Conservation (phyloP, 2,329 filamentous ascomycete species). For the Pseudocercospora eumusae region DNA sequence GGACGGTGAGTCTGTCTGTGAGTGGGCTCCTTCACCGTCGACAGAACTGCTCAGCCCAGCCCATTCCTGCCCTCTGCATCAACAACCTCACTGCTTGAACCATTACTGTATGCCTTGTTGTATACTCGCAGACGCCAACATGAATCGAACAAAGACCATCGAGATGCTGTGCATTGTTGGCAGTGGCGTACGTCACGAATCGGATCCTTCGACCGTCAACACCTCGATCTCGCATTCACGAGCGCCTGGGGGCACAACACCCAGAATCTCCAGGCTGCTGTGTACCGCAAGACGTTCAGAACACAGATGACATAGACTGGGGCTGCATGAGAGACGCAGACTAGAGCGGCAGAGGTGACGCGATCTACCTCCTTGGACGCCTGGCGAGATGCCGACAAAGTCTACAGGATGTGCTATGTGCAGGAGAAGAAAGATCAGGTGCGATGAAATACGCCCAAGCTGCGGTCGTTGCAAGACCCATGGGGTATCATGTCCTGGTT, state of each 20-base stretch:
- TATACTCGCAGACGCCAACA: too few species aligned
- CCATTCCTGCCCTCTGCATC: too few species aligned
- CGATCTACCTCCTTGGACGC: background rate
- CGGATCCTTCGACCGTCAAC: background rate
- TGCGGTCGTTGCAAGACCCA: constrained; percentile 38
- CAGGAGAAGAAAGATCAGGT: constrained; percentile 39
- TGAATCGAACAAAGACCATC: background rate
- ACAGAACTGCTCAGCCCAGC: too few species aligned
- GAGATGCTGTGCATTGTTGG: background rate
- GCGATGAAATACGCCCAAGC: constrained; percentile 36
- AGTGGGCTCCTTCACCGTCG: too few species aligned
- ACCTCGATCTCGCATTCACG: constrained; percentile 7
- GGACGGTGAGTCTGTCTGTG: too few species aligned
- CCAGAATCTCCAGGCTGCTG: background rate
- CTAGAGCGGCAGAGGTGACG: background rate
- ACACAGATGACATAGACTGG: background rate
- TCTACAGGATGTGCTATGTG: constrained; percentile 39
- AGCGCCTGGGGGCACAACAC: background rate
- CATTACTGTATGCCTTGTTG: too few species aligned
- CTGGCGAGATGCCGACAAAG: constrained; percentile 33
- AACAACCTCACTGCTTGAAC: too few species aligned
- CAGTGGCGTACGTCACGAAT: background rate
- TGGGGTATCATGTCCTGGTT: constrained; percentile 38
- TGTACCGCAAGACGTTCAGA: background rate
- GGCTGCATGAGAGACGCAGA: background rate